Evolutionary conservation across 495 filamentous ascomycete species (phyloP).

Genomic region (Aspergillus nanangensis): DNA sequence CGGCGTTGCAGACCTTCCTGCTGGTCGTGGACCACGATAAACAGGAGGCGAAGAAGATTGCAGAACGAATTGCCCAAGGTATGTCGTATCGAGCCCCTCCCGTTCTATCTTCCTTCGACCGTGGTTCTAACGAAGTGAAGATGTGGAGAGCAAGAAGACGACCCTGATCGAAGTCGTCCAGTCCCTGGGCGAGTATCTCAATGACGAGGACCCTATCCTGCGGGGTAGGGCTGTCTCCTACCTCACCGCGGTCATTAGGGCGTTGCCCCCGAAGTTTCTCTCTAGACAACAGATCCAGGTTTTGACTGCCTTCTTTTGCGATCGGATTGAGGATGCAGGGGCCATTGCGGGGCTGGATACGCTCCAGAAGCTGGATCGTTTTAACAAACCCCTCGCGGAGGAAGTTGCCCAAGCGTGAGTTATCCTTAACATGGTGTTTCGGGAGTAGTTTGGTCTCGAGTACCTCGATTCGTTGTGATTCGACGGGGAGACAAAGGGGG

Average conservation of each 20-base stretch:
- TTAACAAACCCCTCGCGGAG: slow-evolving; percentile 43
- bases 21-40: slow-evolving; percentile 61
- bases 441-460: too few species aligned
- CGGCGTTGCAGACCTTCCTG: slow-evolving; percentile 61
- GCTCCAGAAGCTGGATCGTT: slow-evolving; percentile 44
- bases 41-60: slow-evolving; percentile 54
- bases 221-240: slow-evolving; percentile 65
- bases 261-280: slow-evolving; percentile 54
- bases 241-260: slow-evolving; percentile 59
- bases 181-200: slow-evolving; percentile 65
- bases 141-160: slow-evolving; percentile 55
- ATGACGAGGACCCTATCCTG: slow-evolving; percentile 60
- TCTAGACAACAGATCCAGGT: slow-evolving; percentile 63
- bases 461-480: too few species aligned
- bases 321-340: slow-evolving; percentile 58
- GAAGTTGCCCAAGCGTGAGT: slow-evolving; percentile 49
- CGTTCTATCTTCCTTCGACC: not conserved
- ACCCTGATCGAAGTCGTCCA: slow-evolving; percentile 66
- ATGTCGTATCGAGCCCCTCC: not conserved
- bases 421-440: too few species aligned
- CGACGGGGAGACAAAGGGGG: not conserved
- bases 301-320: slow-evolving; percentile 54
- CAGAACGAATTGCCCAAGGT: slow-evolving; percentile 55
- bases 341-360: slow-evolving; percentile 45
- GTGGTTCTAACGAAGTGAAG: slow-evolving; percentile 26